Base-by-base conservation (phyloP, 768 basidiomycete species). In the Psilocybe cubensis region DNA sequence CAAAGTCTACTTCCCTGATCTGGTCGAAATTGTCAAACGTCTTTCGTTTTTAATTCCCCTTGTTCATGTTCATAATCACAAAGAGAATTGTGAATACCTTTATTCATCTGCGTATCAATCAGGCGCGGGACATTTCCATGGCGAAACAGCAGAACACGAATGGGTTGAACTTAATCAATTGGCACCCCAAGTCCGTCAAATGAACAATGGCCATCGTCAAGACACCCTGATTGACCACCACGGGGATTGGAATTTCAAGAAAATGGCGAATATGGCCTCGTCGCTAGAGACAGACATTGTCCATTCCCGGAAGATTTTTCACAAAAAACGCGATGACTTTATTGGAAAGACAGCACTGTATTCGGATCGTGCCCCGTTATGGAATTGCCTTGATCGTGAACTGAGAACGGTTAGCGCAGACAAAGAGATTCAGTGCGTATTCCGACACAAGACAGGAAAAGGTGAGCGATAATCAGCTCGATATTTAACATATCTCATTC, bases 161-260 rank as follows among this genome's bases (percentile, higher is more conserved):
- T 74, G 73, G 72, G 18, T 52, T 0, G 56, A 66, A 21, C 14
- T 50, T 1, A 72, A 73, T 46, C 61, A 62, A 14, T 52, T 68
- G 3, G 67, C 58, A 0, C 43, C 54, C 2, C 64, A 64, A 20
- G 64, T 61, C 0, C 58, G 63, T 0, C 70, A 73, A 38, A 73
- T 73, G 73, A 69, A 65, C 31, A 51, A 60, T 10, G 71, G 72
- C 0, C 62, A 71, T 57, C 61, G 69, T 12, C 66, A 70, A 5
- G 70, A 72, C 20, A 62, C 58, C 8, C 40, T 67, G 3, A 68
- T 61, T n/a, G 62, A 58, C 35, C 62, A 62, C 18, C 52, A 61
- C 25, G 38, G 20, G 1, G 45, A 69, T 42, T 71, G 68, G 70
- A 70, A 70, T 42, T 68, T 55, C 56, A 64, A 61, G 50, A 70